Evolutionary conservation across 495 filamentous ascomycete genomes (phyloP).

Genomic region (Aspergillus avenaceus): DNA sequence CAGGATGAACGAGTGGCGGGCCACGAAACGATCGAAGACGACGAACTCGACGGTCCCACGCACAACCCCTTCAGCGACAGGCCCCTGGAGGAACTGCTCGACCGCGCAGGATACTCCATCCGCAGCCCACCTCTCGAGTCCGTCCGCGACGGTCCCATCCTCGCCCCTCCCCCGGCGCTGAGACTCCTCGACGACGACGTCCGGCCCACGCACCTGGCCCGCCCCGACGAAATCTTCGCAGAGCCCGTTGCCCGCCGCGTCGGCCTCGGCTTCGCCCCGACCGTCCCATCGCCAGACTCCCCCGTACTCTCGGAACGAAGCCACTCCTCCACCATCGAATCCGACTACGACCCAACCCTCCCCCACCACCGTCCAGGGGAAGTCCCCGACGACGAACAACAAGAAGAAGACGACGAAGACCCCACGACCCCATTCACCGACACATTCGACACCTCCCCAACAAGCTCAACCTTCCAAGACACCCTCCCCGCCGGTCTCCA

Average conservation of each 20-base stretch:
- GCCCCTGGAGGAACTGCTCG: conserved; percentile 47
- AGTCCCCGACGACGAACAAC: conserved; percentile 5
- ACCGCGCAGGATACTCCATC: conserved; percentile 46
- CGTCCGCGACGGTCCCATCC: conserved; percentile 15
- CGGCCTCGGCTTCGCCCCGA: conserved; percentile 11
- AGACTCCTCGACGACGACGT: conserved; percentile 22
- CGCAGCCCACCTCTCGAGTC: conserved; percentile 20
- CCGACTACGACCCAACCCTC: conserved; percentile 60
- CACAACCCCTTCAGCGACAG: conserved; percentile 11
- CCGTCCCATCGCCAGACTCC: conserved; percentile 12
- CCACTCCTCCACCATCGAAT: background rate
- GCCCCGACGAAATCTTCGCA: conserved; percentile 16
- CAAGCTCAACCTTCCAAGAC: conserved; percentile 2
- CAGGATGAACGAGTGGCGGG: conserved; percentile 11
- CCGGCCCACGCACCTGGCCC: conserved; percentile 22
- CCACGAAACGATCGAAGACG: conserved; percentile 24
- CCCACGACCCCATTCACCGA: conserved; percentile 6
- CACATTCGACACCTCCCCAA: conserved; percentile 4
- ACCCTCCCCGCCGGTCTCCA: conserved; percentile 28
- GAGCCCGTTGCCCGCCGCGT: conserved; percentile 14
- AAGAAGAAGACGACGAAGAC: too few relatives aligned
- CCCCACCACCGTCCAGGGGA: conserved; percentile 64
- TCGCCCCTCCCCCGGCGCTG: conserved; percentile 17
- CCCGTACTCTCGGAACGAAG: conserved; percentile 21
- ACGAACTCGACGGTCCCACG: conserved; percentile 9